Conservation (phyloP, 257 asterid genomes). For the Thymus mandschuricus region DNA sequence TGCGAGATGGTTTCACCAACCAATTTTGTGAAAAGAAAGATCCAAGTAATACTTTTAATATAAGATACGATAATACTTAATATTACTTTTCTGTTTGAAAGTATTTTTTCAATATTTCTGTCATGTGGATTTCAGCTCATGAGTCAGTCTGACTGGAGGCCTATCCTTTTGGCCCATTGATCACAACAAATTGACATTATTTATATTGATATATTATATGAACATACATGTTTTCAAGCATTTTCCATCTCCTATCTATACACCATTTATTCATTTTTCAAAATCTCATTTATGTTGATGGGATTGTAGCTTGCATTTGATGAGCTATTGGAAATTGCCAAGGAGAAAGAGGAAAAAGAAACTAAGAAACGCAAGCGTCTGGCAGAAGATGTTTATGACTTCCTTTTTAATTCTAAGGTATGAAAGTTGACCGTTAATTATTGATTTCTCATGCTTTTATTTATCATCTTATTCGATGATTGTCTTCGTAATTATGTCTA, state of each 20-base stretch:
- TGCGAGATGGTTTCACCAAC: not conserved
- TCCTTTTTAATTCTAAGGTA: conserved; percentile 71
- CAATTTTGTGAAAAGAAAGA: not conserved
- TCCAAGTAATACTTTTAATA: not conserved
- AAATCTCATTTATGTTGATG: conserved; percentile 32
- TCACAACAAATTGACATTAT: not conserved
- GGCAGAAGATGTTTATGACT: conserved; percentile 63
- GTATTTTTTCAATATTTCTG: not conserved
- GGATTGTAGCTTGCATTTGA: conserved; percentile 69
- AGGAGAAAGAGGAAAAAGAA: conserved; percentile 92
- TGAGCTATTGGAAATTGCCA: conserved; percentile 65
- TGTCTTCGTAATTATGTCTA: conserved; percentile 15
- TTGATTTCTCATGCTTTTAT: conserved; percentile 10
- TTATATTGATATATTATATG: not conserved
- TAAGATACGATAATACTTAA: not conserved
- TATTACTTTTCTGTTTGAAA: not conserved
- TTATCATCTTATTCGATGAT: conserved; percentile 22
- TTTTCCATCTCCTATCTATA: conserved; percentile 3
- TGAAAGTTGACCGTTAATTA: conserved; percentile 10
- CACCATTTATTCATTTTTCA: not conserved
- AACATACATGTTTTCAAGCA: conserved; percentile 10
- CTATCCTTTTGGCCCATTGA: not conserved
- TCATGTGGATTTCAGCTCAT: not conserved
- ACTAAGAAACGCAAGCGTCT: conserved; percentile 84
- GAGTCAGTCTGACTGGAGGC: not conserved